Evolutionary conservation across 2,329 filamentous ascomycete genomes (phyloP), one percentile per base, ranked within the genome.

Genomic region (Tolypocladium amazonense): DNA sequence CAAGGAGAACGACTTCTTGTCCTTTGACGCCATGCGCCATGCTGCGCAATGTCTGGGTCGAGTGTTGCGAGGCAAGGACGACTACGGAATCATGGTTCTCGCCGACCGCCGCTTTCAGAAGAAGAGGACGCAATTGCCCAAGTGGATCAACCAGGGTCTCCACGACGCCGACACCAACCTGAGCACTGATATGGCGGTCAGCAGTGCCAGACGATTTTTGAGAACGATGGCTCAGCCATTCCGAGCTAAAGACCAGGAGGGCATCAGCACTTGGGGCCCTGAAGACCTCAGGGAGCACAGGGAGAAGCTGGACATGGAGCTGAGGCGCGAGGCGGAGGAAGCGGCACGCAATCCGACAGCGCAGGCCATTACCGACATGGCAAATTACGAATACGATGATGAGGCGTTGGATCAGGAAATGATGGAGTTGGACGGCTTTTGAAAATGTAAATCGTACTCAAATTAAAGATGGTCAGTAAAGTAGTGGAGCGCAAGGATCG

Each of bases 51-150:
- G 94, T 69, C 79, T 99, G 1, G 95, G 94, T 18, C 92, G 94
- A 71, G 94, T 99, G 52, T 79, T 99, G 63, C 83, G 94, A 67
- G 94, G 94, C 30, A 99, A 99, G 73, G 95, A 99, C 70, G 94
- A 99, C 74, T 99, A 99, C 73, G 94, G 94, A n/a, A 90, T 99
- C 78, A 99, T 99, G 94, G 93, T 99, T 5, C 81, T 99, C 35
- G 94, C 95, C 2, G 94, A 99, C 72, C 87, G 90, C 50, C 86
- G 94, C 23, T 99, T 97, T 73, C 88, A 91, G 71, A 95, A 94
- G 77, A 97, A 97, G 76, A 82, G 92, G 43, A 81, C 75, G 3
- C 95, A 99, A 75, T 79, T 99, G 35, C 94, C 94, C 14, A 96
- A 96, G 71, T 99, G 94, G 94, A 99, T 99, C 69, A 89, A 88